phyloP scores from a whole-genome alignment of 106 monocot species.

The Dioscorea zingiberensis region DNA sequence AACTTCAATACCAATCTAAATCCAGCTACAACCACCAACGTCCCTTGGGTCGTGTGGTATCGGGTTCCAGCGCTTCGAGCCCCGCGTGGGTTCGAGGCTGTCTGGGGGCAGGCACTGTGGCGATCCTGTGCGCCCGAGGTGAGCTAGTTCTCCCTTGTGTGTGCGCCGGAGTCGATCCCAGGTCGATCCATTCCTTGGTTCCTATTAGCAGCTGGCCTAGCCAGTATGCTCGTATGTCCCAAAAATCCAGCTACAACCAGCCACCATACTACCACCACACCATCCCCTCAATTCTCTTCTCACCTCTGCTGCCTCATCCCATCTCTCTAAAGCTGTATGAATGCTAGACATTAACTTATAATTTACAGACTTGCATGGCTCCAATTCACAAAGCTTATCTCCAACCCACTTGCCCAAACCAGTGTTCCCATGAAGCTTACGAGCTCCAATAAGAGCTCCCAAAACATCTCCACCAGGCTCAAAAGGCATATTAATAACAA shows the following conservation, averaged over 20 bases:
- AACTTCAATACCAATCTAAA: no score
- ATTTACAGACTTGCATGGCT: constrained; percentile 27
- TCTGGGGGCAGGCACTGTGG: no score
- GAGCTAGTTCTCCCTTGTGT: no score
- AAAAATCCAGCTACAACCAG: constrained; percentile 58
- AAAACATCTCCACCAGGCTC: constrained; percentile 32
- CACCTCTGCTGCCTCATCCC: constrained; percentile 31
- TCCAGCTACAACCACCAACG: no score
- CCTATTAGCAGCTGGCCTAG: no score
- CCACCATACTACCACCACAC: constrained; percentile 13
- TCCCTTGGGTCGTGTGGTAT: no score
- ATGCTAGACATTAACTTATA: constrained; percentile 39
- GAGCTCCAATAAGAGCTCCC: constrained; percentile 53
- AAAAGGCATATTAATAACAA: constrained; percentile 28
- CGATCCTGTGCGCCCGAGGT: no score
- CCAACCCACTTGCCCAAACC: constrained; percentile 44
- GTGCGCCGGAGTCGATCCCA: no score
- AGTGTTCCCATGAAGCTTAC: constrained; percentile 37
- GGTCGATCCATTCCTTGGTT: no score
- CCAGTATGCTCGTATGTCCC: no score
- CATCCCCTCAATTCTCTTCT: constrained; percentile 30
- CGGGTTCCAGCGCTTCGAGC: no score
- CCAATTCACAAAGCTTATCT: constrained; percentile 31
- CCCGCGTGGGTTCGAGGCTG: no score
- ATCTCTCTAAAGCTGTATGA: constrained; percentile 22